A percentile compares a stretch with the other conserved stretches of the same genome.
Conservation (phyloP, 768 basidiomycete species). For the Ramaria rubella region DNA sequence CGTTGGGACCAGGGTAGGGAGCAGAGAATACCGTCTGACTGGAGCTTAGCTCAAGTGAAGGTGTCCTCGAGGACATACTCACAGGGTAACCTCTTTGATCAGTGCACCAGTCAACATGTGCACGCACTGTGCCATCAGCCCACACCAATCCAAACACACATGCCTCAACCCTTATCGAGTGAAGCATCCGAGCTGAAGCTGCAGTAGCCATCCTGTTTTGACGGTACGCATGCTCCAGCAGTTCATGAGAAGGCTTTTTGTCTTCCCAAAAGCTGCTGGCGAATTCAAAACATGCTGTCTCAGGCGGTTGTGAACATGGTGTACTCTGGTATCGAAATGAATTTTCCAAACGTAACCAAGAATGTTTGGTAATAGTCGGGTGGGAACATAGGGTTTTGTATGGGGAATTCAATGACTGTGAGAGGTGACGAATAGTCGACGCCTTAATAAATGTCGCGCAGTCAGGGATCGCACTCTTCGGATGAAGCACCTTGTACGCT, state of each 20-base stretch:
- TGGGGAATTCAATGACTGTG: conserved; percentile 37
- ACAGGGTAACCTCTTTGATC: conserved; percentile 24
- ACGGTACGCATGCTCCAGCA: conserved; percentile 48
- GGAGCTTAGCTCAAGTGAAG: neutral
- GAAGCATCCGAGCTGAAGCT: conserved; percentile 42
- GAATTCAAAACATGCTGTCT: conserved; percentile 44
- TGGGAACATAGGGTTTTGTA: conserved; percentile 43
- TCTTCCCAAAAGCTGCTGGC: conserved; percentile 52
- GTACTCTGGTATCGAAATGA: conserved; percentile 50
- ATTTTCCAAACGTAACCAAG: conserved; percentile 34
- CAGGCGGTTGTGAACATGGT: conserved; percentile 41
- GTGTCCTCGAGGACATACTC: conserved; percentile 24
- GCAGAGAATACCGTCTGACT: conserved; percentile 45
- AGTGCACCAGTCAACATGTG: conserved; percentile 50
- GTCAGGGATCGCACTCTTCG: conserved; percentile 45
- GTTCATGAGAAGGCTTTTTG: conserved; percentile 46
- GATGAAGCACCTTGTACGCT: conserved; percentile 34
- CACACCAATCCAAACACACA: conserved; percentile 51
- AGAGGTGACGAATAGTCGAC: conserved; percentile 33
- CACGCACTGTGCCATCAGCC: conserved; percentile 45
- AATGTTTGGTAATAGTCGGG: conserved; percentile 28
- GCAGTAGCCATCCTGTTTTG: conserved; percentile 54
- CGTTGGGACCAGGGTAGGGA: conserved; percentile 31
- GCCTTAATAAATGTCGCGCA: conserved; percentile 42
- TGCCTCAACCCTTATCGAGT: conserved; percentile 37